Evolutionary conservation across 192 early-diverging fungal species (phyloP), one percentile per base, ranked within the genome.

Genomic region (Coemansia sp.): DNA sequence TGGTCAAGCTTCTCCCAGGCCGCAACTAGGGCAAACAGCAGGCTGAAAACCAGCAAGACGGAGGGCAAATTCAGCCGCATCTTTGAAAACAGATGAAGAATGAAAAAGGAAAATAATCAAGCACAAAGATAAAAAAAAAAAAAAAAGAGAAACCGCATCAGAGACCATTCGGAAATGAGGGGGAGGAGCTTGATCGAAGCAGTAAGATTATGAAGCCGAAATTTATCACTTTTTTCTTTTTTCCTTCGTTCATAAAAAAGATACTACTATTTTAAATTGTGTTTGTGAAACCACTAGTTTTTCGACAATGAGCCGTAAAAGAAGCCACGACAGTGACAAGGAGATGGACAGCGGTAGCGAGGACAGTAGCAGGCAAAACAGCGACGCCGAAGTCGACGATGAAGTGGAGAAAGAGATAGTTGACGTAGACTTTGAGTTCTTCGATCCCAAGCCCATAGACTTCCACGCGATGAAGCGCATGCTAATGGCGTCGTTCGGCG

Each of bases 351-450:
- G 50, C 45, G 50, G 34, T 11, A 68, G 59, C 59, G 59, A 62
- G 12, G 38, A 55, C 64, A 48, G 62, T 50, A 34, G 21, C 28
- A 3, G n/a, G 53, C 42, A 60, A 52, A 60, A 45, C 28, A 48
- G 59, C 66, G 66, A 41, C 2, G 38, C 64, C 58, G 39, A 26
- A 18, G 52, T 9, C 31, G 31, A 25, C 0, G 16, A 39, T 21
- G 28, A 50, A 4, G 35, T 36, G n/a, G 56, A 37, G 11, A 37
- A 37, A 20, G 76, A 66, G 25, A 66, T 86, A 23, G 86, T 97
- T 37, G 86, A 97, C 72, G 91, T 97, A 5, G 94, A 97, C 66
- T 96, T 97, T 81, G 96, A 97, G 68, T 99, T 97, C 73, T 95
- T 92, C 79, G 91, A 94, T 59, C 91, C 92, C n/a, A 85, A 90